Conservation (phyloP, 352 stramenopile genomes). For the Pythium oligandrum region DNA sequence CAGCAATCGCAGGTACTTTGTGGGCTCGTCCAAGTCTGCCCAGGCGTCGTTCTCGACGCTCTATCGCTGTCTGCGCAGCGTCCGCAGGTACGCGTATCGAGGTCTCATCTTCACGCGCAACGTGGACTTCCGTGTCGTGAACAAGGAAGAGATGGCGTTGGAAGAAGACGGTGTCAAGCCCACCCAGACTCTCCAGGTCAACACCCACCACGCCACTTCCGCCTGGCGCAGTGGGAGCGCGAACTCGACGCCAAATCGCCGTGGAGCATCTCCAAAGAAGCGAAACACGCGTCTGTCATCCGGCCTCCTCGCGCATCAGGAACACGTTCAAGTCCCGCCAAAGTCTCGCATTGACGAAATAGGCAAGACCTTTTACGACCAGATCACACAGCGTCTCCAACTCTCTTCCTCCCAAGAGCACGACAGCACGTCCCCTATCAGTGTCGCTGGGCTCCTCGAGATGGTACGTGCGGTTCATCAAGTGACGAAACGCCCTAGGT, state of each 20-base stretch:
- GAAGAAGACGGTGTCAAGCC: slow-evolving; percentile 15
- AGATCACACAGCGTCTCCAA: slow-evolving; percentile 40
- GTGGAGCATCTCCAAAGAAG: slow-evolving; percentile 4
- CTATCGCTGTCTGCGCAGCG: slow-evolving; percentile 72
- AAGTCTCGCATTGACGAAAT: slow-evolving; percentile 60
- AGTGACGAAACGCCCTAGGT: not conserved
- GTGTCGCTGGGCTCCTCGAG: slow-evolving; percentile 27
- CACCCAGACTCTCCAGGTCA: slow-evolving; percentile 6
- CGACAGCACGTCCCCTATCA: slow-evolving; percentile 2
- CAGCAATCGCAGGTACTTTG: slow-evolving; percentile 60
- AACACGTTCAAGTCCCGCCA: slow-evolving; percentile 55
- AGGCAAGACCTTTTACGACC: slow-evolving; percentile 51
- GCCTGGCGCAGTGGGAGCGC: slow-evolving; percentile 14
- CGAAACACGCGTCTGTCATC: not conserved
- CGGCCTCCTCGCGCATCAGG: slow-evolving; percentile 55
- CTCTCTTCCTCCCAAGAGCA: slow-evolving; percentile 21
- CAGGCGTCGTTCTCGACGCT: slow-evolving; percentile 59
- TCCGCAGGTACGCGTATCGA: slow-evolving; percentile 69
- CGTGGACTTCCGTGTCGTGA: slow-evolving; percentile 60
- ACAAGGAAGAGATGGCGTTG: slow-evolving; percentile 54
- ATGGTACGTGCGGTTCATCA: slow-evolving; percentile 32
- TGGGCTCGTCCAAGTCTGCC: slow-evolving; percentile 70
- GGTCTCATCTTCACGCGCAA: slow-evolving; percentile 74
- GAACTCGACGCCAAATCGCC: slow-evolving; percentile 29
- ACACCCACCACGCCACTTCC: slow-evolving; percentile 4